Base-by-base conservation (phyloP, 768 basidiomycete species). In the Wakefieldia striispora region DNA sequence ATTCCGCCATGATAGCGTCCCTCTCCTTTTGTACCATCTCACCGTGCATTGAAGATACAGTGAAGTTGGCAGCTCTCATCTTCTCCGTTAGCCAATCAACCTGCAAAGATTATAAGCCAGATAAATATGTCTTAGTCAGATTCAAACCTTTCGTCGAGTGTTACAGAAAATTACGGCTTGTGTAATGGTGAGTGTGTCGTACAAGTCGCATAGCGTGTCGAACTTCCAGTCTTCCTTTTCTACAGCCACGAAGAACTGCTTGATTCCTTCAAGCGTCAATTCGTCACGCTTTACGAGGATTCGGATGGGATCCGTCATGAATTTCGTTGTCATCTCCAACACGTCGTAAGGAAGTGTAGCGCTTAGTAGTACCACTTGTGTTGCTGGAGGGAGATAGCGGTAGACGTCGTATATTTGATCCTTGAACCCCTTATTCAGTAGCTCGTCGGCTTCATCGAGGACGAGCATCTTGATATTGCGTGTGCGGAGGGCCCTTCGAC, bases 191-290 rank as follows among this genome's bases (percentile, higher is more conserved):
- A 99, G 83, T 24, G 95, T 97, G 70, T 98, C 95, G 72, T 97
- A 98, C 41, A 99, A 74, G 73, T 97, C 95, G 66, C 91, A 97
- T 27, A 99, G 79, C 0, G 95, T 97, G 72, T 97, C 95, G 64
- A 97, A 95, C 68, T 99, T 99, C 95, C 95, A 97, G 66, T 99
- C 95, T 71, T 99, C 95, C 74, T 97, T 97, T 73, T 97, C 95
- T 48, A 99, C 95, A 40, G 95, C 95, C 43, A 99, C 91, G 77
- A 94, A 94, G 74, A 95, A 95, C 67, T 95, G 92, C 62, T 94
- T 94, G 74, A 95, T 94, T 9, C 89, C 89, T 64, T 99, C 95
- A 49, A 97, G 78, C 44, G 95, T 97, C 79, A 97, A 80, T 72
- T 99, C 95, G 65, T 97, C 95, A 87, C 94, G 92, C 78, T 97